phyloP scores from a whole-genome alignment of 2,329 filamentous ascomycete genomes.

The Colletotrichum sp. region DNA sequence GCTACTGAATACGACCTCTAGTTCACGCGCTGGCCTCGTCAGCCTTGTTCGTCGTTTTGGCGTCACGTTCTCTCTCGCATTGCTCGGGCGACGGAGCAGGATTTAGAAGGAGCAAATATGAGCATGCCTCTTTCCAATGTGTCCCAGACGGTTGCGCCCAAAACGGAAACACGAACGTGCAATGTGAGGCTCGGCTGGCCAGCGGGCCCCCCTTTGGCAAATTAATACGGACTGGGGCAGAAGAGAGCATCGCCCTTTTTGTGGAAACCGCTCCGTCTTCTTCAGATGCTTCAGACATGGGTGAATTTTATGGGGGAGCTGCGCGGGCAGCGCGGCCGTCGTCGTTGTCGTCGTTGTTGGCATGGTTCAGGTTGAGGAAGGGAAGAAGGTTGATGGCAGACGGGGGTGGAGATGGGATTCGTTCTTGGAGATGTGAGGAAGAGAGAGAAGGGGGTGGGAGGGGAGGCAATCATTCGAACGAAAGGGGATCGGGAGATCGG shows the following conservation, averaged over 20 bases:
- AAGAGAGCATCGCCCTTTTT: not conserved
- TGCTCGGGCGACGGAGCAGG: slow-evolving; percentile 11
- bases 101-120: not conserved
- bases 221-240: slow-evolving; percentile 5
- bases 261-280: not conserved
- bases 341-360: not conserved
- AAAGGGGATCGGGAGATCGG: slow-evolving; percentile 2
- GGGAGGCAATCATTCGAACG: not conserved
- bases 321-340: not conserved
- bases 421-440: not conserved
- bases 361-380: not conserved
- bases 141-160: slow-evolving; percentile 5
- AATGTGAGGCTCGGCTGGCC: slow-evolving; percentile 16
- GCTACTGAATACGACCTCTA: not conserved
- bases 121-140: not conserved
- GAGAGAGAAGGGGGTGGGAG: not conserved
- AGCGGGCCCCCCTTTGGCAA: slow-evolving; percentile 7
- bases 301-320: not conserved
- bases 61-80: not conserved
- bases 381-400: not conserved
- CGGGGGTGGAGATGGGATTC: not conserved
- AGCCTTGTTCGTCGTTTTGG: not conserved
- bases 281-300: slow-evolving; percentile 1
- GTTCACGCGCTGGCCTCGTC: not conserved
- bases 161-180: slow-evolving; percentile 4